Conservation (phyloP, 331 rosid genomes). For the Quercus lobata region DNA sequence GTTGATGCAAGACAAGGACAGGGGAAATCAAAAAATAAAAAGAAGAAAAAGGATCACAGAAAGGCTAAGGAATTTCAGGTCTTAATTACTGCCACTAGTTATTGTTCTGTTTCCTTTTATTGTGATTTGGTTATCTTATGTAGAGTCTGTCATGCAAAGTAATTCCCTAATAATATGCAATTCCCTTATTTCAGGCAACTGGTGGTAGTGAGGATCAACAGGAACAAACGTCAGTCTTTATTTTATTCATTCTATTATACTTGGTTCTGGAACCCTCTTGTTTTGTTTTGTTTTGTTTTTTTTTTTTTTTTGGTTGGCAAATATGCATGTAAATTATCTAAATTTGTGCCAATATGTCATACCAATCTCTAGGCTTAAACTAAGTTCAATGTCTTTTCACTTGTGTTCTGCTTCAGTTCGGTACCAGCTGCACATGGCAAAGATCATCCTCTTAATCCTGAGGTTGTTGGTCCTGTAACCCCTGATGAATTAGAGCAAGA, state of each 20-base stretch:
- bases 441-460: neutral
- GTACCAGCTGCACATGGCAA: neutral
- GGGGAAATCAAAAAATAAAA: neutral
- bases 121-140: neutral
- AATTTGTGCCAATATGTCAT: neutral
- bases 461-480: neutral
- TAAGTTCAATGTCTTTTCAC: neutral
- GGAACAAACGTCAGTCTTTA: neutral
- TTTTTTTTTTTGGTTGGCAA: neutral
- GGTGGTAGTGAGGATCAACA: neutral
- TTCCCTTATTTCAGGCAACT: neutral
- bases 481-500: neutral
- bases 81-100: neutral
- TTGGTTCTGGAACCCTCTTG: neutral
- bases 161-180: neutral
- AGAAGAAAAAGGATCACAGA: neutral
- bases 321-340: neutral
- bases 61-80: neutral
- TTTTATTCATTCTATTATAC: neutral
- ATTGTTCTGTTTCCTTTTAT: neutral
- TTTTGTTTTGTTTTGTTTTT: no score
- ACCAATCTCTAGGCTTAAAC: no score
- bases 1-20: neutral
- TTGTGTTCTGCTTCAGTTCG: neutral
- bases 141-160: neutral